phyloP scores from a whole-genome alignment of 257 asterid species.

The Rhazya stricta region DNA sequence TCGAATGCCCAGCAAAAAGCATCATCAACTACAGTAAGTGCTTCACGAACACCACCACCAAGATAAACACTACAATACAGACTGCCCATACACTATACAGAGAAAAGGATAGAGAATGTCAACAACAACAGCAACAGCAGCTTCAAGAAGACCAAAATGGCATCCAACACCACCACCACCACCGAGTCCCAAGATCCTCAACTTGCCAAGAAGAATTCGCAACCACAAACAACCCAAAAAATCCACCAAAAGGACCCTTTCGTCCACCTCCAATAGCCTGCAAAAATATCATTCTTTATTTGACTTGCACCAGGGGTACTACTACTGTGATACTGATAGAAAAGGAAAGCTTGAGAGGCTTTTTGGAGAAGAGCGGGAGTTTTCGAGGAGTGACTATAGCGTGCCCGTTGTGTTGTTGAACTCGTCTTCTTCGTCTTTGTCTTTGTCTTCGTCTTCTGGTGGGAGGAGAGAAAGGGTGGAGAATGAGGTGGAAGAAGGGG shows the following conservation, averaged over 20 bases:
- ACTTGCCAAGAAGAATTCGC: conserved; percentile 59
- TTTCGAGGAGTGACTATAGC: conserved; percentile 18
- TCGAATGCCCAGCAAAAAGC: conserved; percentile 1
- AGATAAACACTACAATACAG: background rate
- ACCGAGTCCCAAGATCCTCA: conserved; percentile 73
- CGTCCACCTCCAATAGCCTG: background rate
- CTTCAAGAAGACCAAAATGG: conserved; percentile 53
- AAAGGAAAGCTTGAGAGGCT: conserved; percentile 41
- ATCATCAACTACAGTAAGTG: background rate
- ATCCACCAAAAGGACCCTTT: conserved; percentile 13
- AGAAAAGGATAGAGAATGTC: conserved; percentile 9
- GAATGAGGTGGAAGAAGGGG: conserved; percentile 11
- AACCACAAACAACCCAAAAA: conserved; percentile 45
- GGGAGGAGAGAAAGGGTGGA: conserved; percentile 57
- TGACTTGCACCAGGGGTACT: conserved; percentile 25
- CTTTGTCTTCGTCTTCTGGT: background rate
- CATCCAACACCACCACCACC: conserved; percentile 69
- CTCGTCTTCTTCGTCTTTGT: conserved; percentile 17
- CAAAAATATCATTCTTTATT: conserved; percentile 10
- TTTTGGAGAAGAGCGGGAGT: conserved; percentile 42
- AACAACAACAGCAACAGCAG: conserved; percentile 19
- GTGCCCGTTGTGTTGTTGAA: conserved; percentile 27
- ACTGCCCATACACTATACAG: background rate
- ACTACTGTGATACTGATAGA: background rate
- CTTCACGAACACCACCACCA: background rate